phyloP scores from a whole-genome alignment of 2,329 filamentous ascomycete species.

The Alternaria arbusti region DNA sequence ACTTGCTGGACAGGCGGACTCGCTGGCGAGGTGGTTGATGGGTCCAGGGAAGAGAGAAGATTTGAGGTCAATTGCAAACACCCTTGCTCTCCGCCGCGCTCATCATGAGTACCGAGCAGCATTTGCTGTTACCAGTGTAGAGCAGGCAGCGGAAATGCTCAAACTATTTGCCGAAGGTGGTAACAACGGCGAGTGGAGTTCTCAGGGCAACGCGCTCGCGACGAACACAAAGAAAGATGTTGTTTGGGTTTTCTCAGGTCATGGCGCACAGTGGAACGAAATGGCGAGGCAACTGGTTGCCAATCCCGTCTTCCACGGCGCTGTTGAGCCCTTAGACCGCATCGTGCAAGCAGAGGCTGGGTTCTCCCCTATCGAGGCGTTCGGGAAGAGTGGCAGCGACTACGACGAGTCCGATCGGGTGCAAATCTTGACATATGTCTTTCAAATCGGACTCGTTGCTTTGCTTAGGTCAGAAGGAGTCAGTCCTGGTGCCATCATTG shows the following conservation, averaged over 20 bases:
- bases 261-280: conserved; percentile 36
- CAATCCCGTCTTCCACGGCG: not conserved
- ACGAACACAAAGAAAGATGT: not conserved
- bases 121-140: not conserved
- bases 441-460: conserved; percentile 36
- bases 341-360: conserved; percentile 20
- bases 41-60: not conserved
- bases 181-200: not conserved
- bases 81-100: not conserved
- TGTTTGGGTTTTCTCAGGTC: conserved; percentile 40
- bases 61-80: not conserved
- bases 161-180: not conserved
- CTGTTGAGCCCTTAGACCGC: not conserved
- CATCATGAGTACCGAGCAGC: not conserved
- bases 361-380: conserved; percentile 18
- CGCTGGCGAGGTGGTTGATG: not conserved
- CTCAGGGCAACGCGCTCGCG: not conserved
- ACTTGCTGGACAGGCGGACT: not conserved
- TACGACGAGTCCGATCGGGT: conserved; percentile 26
- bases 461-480: conserved; percentile 24
- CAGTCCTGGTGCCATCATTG: conserved; percentile 17
- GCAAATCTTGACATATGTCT: conserved; percentile 44
- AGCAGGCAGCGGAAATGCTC: not conserved
- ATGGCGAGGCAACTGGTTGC: conserved; percentile 33
- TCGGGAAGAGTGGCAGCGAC: conserved; percentile 14